These are phyloP conservation scores for Pleurotus pulmonarius DNA, from an alignment of 768 basidiomycete species.

Conservation along the genomic window DNA sequence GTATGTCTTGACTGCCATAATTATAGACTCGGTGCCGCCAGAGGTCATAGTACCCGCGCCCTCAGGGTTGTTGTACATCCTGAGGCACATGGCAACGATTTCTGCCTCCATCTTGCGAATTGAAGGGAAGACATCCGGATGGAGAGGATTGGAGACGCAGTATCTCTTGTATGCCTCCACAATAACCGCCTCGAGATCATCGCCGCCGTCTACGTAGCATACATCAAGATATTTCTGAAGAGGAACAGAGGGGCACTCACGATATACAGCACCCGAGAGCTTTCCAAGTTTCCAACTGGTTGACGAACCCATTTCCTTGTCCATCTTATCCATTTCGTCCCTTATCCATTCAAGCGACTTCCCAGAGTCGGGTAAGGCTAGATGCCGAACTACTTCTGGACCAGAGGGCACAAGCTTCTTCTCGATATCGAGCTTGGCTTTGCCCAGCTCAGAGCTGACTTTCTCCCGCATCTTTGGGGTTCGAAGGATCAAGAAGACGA, in stretches of 20 bases:
- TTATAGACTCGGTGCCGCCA: conserved; percentile 93
- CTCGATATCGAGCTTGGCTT: conserved; percentile 65
- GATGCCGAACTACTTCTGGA: conserved; percentile 57
- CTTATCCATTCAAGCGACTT: conserved; percentile 69
- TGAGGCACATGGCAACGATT: conserved; percentile 82
- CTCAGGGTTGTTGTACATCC: conserved; percentile 78
- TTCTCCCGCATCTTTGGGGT: conserved; percentile 58
- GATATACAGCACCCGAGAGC: conserved; percentile 83
- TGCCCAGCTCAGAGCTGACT: conserved; percentile 59
- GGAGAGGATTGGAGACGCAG: conserved; percentile 84
- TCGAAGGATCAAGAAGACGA: conserved; percentile 54
- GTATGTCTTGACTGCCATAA: conserved; percentile 94
- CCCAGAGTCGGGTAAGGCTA: conserved; percentile 62
- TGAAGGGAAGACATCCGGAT: conserved; percentile 91
- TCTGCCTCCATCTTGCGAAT: conserved; percentile 98
- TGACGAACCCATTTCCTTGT: conserved; percentile 43
- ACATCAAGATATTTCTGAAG: not conserved
- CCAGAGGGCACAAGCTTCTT: conserved; percentile 64
- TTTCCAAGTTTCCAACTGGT: conserved; percentile 68
- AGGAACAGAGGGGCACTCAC: conserved; percentile 37
- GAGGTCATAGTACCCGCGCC: conserved; percentile 93
- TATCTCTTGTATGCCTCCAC: conserved; percentile 80
- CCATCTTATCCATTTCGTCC: conserved; percentile 79
- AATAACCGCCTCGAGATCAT: conserved; percentile 75
- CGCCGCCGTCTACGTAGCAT: conserved; percentile 68